Conservation (phyloP, 1,284 basidiomycete species). For the Polyporus tsugae region DNA sequence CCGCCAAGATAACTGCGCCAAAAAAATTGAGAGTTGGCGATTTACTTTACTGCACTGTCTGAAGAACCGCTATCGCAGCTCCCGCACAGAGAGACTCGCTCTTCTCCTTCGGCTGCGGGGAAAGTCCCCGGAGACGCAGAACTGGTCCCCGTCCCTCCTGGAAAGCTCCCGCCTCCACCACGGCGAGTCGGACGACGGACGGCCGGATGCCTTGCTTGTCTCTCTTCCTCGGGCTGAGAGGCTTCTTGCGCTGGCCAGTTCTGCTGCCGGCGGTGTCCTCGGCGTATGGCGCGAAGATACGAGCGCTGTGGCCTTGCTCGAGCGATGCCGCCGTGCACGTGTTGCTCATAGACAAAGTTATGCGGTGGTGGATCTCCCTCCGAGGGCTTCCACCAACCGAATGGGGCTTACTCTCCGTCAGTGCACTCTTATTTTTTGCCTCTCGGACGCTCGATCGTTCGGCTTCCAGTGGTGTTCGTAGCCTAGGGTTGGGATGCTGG, state of each 20-base stretch:
- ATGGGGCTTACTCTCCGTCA: slow-evolving; percentile 90
- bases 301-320: slow-evolving; percentile 57
- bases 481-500: not conserved
- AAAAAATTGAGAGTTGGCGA: not conserved
- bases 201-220: slow-evolving; percentile 48
- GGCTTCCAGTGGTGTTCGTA: not conserved
- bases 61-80: slow-evolving; percentile 89
- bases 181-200: slow-evolving; percentile 52
- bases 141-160: slow-evolving; percentile 58
- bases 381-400: slow-evolving; percentile 65
- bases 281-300: slow-evolving; percentile 72
- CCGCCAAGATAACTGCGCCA: not conserved
- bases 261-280: slow-evolving; percentile 55
- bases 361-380: slow-evolving; percentile 68
- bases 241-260: slow-evolving; percentile 58
- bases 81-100: slow-evolving; percentile 66
- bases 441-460: slow-evolving; percentile 45
- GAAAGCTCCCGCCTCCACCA: slow-evolving; percentile 76
- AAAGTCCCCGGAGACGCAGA: slow-evolving; percentile 92
- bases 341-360: slow-evolving; percentile 90
- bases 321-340: slow-evolving; percentile 49
- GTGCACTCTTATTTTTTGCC: slow-evolving; percentile 59
- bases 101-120: slow-evolving; percentile 75
- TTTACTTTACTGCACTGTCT: slow-evolving; percentile 4
- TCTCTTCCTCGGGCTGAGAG: slow-evolving; percentile 27